These are phyloP conservation scores for Vickermania ingenoplastis DNA, from an alignment of 208 protist genomes.

Conservation along the genomic window DNA sequence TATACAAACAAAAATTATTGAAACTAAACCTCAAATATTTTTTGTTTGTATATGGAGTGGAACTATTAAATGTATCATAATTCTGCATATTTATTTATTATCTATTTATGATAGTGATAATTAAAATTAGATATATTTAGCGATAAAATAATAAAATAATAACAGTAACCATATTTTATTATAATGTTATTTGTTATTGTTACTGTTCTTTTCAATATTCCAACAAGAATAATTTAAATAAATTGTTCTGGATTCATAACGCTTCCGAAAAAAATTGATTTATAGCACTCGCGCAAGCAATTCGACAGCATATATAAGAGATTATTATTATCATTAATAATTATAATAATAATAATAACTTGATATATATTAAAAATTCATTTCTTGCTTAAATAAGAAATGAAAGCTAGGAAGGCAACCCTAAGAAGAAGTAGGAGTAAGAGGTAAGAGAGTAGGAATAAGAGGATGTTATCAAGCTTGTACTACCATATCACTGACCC, in stretches of 20 bases:
- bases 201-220: background rate
- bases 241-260: conserved; percentile 12
- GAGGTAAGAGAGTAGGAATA: no score
- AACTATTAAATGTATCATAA: no score
- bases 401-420: no score
- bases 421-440: no score
- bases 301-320: background rate
- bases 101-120: background rate
- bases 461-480: no score
- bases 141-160: background rate
- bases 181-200: background rate
- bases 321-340: conserved; percentile 4
- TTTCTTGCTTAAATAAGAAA: no score
- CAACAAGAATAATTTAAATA: conserved; percentile 1
- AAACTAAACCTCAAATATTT: no score
- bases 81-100: no score
- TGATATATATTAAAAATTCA: background rate
- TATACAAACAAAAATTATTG: no score
- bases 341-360: conserved; percentile 4
- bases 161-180: background rate
- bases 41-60: no score
- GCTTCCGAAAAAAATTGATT: no score
- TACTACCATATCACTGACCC: no score
- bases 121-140: background rate
- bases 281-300: background rate